Evolutionary conservation across 2,329 filamentous ascomycete genomes (phyloP), one percentile per base, ranked within the genome.

Genomic region (Phyllosticta capitalensis): DNA sequence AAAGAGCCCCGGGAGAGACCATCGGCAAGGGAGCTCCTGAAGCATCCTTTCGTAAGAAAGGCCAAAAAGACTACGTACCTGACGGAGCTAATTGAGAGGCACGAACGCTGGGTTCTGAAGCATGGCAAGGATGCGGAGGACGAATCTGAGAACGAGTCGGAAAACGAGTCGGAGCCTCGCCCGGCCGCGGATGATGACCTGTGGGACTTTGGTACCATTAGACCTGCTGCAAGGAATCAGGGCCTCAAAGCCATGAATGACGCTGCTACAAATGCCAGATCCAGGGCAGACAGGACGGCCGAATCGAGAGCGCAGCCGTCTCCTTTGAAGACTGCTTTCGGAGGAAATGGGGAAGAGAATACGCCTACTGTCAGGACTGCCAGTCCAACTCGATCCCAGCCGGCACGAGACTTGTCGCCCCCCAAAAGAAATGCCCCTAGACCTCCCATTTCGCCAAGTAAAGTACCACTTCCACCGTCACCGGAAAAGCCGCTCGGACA

Each of bases 151-250:
- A 38, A 38, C 30, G 69, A 71, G 54, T 74, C 79, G 38, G 67
- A 71, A 20, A 65, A 62, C 9, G 66, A 68, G 6, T 69, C 70
- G 1, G 64, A 70, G 22, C 67, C 73, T 56, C 67, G 72, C 63
- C 72, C 75, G n/a, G 73, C 78, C 1, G 81, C 86, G 60, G 81
- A 88, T 33, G 90, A 96, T 71, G 94, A 97, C 71, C 84, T 97
- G 70, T 99, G 94, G 94, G 94, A 99, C 72, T 99, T 99, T 77
- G 94, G 94, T 51, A 99, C 94, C 0, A 90, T 99, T 56, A 83
- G 92, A 60, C 86, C 95, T 5, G 85, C 87, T n/a, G 84, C 64
- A 45, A 66, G 64, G 14, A 81, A 80, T 28, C 69, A 83, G 52
- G 86, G 86, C 2, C 76, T 89, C 54, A 81, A 87, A 65, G 79